Evolutionary conservation across 208 protist genomes (phyloP).

Genomic region (Histomonas meleagridis): DNA sequence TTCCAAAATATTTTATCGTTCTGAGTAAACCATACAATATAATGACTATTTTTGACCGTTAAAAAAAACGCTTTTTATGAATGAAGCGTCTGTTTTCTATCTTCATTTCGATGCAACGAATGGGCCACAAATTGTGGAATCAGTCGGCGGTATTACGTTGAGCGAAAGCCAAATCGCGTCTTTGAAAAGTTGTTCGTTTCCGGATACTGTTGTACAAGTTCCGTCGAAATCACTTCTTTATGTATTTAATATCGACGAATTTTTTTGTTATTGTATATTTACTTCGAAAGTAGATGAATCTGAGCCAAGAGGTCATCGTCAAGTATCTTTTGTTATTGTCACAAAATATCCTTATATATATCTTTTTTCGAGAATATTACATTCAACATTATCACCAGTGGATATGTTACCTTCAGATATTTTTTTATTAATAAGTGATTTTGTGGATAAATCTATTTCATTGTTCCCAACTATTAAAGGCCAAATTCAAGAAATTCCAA

Average conservation of each 20-base stretch:
- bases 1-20: too few species aligned
- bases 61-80: too few species aligned
- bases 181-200: conserved; percentile 6
- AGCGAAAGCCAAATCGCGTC: not conserved
- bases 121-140: not conserved
- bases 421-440: not conserved
- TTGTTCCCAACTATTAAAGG: not conserved
- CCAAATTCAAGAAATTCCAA: not conserved
- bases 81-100: not conserved
- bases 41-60: too few species aligned
- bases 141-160: not conserved
- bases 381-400: not conserved
- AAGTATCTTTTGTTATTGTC: not conserved
- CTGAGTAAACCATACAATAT: too few species aligned
- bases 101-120: not conserved
- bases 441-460: not conserved
- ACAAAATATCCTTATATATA: not conserved
- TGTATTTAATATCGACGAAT: not conserved
- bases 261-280: not conserved
- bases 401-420: not conserved
- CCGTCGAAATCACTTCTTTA: not conserved
- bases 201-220: not conserved
- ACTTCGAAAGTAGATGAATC: not conserved
- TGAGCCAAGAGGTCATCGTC: not conserved
- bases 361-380: not conserved